Base-by-base conservation (phyloP, 805 yeast genomes). In the Candida xyloterini region DNA sequence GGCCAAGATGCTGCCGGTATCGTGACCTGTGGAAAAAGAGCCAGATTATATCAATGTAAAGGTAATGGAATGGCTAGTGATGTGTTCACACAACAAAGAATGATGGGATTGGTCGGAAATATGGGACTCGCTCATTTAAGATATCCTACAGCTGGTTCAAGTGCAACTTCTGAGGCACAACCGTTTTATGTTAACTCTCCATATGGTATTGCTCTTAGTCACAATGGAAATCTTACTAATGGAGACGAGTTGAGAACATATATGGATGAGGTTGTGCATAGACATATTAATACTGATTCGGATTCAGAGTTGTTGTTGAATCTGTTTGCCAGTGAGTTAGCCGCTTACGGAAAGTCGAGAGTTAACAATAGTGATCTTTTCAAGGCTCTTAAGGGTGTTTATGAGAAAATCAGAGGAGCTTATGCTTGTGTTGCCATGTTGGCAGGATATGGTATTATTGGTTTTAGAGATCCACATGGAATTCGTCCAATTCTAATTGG, bases 1-100 rank as follows among this genome's bases (percentile, higher is more conserved):
- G 99, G 99, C 32, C 99, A 93, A 68, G 99, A 93, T 63, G 99
- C 99, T 9, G 96, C 97, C n/a, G 99, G 99, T 48, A 91, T 93
- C 40, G 93, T 88, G 16, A 93, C 99, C 7, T 88, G 96, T 62
- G 98, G 96, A 39, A 71, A 84, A 31, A 80, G 91, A 46, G 99
- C 98, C 49, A 76, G 99, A 44, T 76, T 93, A 43, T 90, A 87
- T 68, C 98, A 91, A 68, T 93, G 99, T 65, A 93, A 93, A 68
- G 99, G 99, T 55, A 91, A 89, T 63, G 99, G 99, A 51, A 87
- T 93, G 96, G 98, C 96, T 43, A 77, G 95, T 56, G 99, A 93
- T 59, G 99, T 93, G 25, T 93, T 93, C 77, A 88, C 95, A 32
- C 85, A 80, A 60, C 66, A 68, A 31, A 77, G 98, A 58, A 77